Evolutionary conservation across 345 rosid genomes (phyloP), one percentile per base, ranked within the genome.

Genomic region (Nasturtium officinale): DNA sequence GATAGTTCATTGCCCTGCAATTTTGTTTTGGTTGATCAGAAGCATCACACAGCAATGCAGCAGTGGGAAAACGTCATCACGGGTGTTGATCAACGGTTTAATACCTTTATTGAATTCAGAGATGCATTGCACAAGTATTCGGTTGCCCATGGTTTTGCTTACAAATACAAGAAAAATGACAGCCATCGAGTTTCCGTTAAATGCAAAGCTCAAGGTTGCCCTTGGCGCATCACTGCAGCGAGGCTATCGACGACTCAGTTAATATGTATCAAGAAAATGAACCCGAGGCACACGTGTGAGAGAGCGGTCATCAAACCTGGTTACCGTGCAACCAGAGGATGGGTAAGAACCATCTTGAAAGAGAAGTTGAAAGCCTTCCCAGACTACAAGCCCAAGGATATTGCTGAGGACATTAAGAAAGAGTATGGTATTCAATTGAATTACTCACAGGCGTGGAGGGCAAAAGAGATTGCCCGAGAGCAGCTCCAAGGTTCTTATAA

Each of bases 361-460:
- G 97, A 94, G 74, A 94, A 91, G 79, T 66, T 94, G 80, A 89
- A 88, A 78, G 82, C 78, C 47, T 82, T 91, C 46, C 98, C 97
- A 2, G 89, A 91, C 77, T 94, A 87, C 81, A 87, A 80, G 81
- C 97, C 98, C 6, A 94, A 91, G 78, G 96, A 90, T 59, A 89
- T 94, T 38, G 98, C 90, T 3, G 89, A 91, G 73, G 98, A 90
- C 70, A 89, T 94, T 74, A 86, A 79, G 73, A 83, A 87, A 71
- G 98, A 94, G 70, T 91, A 91, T 65, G 98, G 96, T 65, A 91
- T 94, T 68, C 90, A 94, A 33, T 63, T 94, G 80, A 94, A 89
- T 66, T 94, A 88, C 79, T 89, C 96, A 32, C 98, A 94, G 79
- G 95, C 97, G 33, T 87, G 98, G 96, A 89, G 95, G 38, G 97